phyloP scores from a whole-genome alignment of 2,329 filamentous ascomycete genomes.

The Aureobasidium melanogenum region DNA sequence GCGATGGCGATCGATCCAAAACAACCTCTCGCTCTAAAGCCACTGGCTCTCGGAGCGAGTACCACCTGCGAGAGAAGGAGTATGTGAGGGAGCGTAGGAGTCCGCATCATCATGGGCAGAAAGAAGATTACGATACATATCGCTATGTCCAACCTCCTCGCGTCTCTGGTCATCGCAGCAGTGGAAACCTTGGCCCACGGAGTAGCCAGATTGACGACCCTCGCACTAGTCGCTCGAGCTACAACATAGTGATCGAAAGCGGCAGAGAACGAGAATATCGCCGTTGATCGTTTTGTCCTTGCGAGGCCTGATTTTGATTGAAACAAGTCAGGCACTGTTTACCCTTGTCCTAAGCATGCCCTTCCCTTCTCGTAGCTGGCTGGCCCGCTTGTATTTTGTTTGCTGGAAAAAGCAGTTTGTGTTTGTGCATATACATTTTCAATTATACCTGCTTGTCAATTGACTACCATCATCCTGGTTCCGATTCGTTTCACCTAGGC shows the following conservation, averaged over 20 bases:
- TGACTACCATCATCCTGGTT: too few species aligned
- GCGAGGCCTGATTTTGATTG: not conserved
- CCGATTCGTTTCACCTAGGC: too few species aligned
- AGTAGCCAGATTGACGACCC: constrained; percentile 18
- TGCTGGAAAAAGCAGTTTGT: too few species aligned
- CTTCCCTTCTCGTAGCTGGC: not conserved
- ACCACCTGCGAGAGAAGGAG: constrained; percentile 37
- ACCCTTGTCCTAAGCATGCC: not conserved
- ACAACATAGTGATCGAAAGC: constrained; percentile 14
- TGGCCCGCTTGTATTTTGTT: too few species aligned
- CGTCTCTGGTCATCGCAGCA: not conserved
- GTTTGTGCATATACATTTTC: too few species aligned
- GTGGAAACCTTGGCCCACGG: constrained; percentile 17
- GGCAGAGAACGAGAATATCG: constrained; percentile 13
- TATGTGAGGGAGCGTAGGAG: constrained; percentile 30
- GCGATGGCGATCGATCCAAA: constrained; percentile 23
- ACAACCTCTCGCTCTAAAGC: constrained; percentile 16
- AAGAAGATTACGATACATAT: constrained; percentile 36
- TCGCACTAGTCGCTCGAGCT: constrained; percentile 17
- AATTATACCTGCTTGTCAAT: too few species aligned
- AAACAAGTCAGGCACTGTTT: not conserved
- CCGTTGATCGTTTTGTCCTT: not conserved
- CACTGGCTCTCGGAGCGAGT: constrained; percentile 22
- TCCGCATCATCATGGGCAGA: constrained; percentile 14
- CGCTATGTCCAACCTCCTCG: constrained; percentile 36